These are phyloP conservation scores for Leptodontidium sp. DNA, from an alignment of 2,329 filamentous ascomycete species.

Conservation along the genomic window DNA sequence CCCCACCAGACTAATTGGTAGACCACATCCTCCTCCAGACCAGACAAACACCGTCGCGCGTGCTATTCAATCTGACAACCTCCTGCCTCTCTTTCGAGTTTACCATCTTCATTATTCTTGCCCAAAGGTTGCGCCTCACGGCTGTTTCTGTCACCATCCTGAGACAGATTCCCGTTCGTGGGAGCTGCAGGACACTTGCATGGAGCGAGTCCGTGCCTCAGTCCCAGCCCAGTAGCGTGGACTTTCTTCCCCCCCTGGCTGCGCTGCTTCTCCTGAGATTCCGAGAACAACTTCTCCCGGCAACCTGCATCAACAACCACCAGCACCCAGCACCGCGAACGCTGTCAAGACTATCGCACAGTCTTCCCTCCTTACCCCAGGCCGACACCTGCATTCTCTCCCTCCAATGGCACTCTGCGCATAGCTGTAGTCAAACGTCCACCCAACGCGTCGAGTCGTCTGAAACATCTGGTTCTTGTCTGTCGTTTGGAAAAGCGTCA, in stretches of 20 bases:
- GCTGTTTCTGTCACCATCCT: constrained; percentile 7
- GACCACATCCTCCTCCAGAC: constrained; percentile 4
- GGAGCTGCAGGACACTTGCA: constrained; percentile 22
- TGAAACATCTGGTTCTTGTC: constrained; percentile 31
- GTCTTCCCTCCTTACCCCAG: not conserved
- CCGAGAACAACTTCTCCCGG: not conserved
- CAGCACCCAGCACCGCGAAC: not conserved
- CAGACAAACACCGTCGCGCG: constrained; percentile 3
- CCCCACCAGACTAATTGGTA: not conserved
- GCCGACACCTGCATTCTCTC: constrained; percentile 28
- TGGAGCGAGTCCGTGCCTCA: constrained; percentile 12
- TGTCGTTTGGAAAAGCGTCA: constrained; percentile 37
- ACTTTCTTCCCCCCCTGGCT: not conserved
- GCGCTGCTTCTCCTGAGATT: constrained; percentile 9
- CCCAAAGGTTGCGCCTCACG: not conserved
- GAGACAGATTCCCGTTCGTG: constrained; percentile 17
- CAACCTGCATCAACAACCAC: constrained; percentile 1
- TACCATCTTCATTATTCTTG: not conserved
- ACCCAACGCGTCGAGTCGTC: constrained; percentile 25
- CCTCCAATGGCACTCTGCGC: constrained; percentile 37
- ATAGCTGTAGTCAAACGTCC: constrained; percentile 37
- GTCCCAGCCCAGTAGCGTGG: constrained; percentile 1
- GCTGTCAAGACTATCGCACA: constrained; percentile 8
- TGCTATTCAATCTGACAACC: constrained; percentile 9
- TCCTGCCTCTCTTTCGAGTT: not conserved